phyloP scores from a whole-genome alignment of 2,329 filamentous ascomycete genomes.

The Exophiala xenobiotica region DNA sequence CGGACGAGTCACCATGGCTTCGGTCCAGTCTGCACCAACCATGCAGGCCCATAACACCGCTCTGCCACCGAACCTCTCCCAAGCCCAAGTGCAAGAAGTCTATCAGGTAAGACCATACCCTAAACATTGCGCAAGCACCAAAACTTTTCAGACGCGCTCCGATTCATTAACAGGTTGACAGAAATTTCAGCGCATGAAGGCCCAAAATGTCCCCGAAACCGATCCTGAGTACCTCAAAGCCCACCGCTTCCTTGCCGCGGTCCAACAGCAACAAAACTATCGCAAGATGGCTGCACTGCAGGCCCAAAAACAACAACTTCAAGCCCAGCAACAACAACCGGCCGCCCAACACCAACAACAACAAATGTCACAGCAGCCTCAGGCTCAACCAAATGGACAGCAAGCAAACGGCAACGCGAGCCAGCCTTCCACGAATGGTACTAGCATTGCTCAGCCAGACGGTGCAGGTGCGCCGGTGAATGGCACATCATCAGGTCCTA shows the following conservation, averaged over 20 bases:
- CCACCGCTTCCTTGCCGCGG: conserved; percentile 69
- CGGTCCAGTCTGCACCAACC: conserved; percentile 69
- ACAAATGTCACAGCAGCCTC: conserved; percentile 11
- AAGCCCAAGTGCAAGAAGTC: conserved; percentile 74
- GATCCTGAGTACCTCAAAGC: conserved; percentile 88
- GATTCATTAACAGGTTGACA: conserved; percentile 48
- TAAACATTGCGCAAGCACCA: background rate
- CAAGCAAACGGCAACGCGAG: conserved; percentile 38
- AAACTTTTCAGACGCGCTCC: conserved; percentile 3
- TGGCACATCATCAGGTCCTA: conserved; percentile 34
- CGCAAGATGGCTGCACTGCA: conserved; percentile 60
- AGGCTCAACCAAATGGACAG: conserved; percentile 31
- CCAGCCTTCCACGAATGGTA: conserved; percentile 40
- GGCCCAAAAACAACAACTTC: conserved; percentile 47
- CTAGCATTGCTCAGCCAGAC: conserved; percentile 39
- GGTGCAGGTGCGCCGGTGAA: conserved; percentile 14
- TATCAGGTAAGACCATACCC: conserved; percentile 46
- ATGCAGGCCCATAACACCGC: conserved; percentile 64
- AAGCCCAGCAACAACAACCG: conserved; percentile 30
- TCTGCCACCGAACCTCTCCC: conserved; percentile 67
- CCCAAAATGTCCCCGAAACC: conserved; percentile 72
- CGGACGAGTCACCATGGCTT: conserved; percentile 64
- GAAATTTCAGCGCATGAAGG: conserved; percentile 89
- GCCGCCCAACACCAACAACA: conserved; percentile 26
- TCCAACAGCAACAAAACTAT: conserved; percentile 66